These are phyloP conservation scores for Sugiyamaella smithiae DNA, from an alignment of 805 yeast species.

Conservation along the genomic window DNA sequence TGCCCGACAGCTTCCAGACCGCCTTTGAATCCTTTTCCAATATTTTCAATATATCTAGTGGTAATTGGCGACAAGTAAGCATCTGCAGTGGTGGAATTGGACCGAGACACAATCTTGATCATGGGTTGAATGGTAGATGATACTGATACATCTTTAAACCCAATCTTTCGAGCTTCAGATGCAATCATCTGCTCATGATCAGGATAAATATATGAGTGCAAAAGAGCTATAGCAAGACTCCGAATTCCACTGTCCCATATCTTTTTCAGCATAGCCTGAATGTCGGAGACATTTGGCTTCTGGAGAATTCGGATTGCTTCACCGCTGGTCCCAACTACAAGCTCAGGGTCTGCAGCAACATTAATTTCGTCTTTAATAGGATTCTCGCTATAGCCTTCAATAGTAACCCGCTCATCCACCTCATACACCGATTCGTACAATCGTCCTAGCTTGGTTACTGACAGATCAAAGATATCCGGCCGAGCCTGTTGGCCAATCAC, in stretches of 20 bases:
- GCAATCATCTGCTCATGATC: conserved; percentile 64
- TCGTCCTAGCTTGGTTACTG: conserved; percentile 66
- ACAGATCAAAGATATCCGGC: conserved; percentile 82
- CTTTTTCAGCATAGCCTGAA: conserved; percentile 42
- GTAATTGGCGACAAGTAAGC: conserved; percentile 82
- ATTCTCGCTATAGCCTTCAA: conserved; percentile 77
- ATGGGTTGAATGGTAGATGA: conserved; percentile 71
- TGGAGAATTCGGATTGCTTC: conserved; percentile 60
- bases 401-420: conserved; percentile 84
- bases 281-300: conserved; percentile 45
- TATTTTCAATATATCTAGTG: conserved; percentile 57
- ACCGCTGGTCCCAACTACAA: conserved; percentile 61
- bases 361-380: conserved; percentile 40
- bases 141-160: conserved; percentile 66
- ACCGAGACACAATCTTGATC: conserved; percentile 73
- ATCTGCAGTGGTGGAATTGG: conserved; percentile 76
- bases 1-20: conserved; percentile 42
- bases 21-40: conserved; percentile 58
- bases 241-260: conserved; percentile 57
- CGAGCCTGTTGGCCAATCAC: conserved; percentile 88
- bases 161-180: conserved; percentile 57
- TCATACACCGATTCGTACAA: conserved; percentile 77
- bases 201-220: conserved; percentile 73
- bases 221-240: conserved; percentile 67
- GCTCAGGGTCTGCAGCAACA: conserved; percentile 33